Conservation (phyloP, 75 land plant genomes). For the Pinus tabuliformis region DNA sequence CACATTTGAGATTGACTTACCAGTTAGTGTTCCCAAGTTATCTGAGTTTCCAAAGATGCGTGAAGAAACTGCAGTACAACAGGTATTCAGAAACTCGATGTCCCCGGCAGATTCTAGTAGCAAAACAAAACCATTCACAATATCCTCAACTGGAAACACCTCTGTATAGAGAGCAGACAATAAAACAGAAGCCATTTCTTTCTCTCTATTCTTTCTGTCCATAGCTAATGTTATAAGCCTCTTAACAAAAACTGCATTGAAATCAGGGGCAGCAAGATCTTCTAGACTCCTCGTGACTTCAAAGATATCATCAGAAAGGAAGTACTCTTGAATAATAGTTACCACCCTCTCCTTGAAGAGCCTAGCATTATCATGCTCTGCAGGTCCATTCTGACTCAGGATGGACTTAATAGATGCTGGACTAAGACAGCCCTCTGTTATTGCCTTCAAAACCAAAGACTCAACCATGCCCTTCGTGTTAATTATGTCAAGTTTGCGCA, state of each 20-base stretch:
- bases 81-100: conserved; percentile 20
- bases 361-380: conserved; percentile 33
- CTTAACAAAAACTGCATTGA: conserved; percentile 55
- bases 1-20: too few species aligned
- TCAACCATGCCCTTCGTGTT: conserved; percentile 58
- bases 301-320: conserved; percentile 85
- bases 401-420: conserved; percentile 34
- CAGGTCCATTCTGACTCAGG: conserved; percentile 12
- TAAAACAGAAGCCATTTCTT: conserved; percentile 64
- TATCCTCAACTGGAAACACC: conserved; percentile 50
- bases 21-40: too few species aligned
- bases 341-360: conserved; percentile 66
- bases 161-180: conserved; percentile 52
- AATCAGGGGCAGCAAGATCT: conserved; percentile 79
- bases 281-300: conserved; percentile 84
- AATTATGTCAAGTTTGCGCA: conserved; percentile 57
- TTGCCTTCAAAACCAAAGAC: conserved; percentile 52
- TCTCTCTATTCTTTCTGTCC: conserved; percentile 63
- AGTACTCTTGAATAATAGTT: conserved; percentile 86
- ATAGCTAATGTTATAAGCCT: conserved; percentile 54
- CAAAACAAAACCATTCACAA: conserved; percentile 75
- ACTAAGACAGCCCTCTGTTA: conserved; percentile 81
- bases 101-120: conserved; percentile 88
- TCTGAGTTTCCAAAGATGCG: too few species aligned
- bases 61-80: too few species aligned